Conservation (phyloP, 129 eudicot species). For the Tagetes patula region DNA sequence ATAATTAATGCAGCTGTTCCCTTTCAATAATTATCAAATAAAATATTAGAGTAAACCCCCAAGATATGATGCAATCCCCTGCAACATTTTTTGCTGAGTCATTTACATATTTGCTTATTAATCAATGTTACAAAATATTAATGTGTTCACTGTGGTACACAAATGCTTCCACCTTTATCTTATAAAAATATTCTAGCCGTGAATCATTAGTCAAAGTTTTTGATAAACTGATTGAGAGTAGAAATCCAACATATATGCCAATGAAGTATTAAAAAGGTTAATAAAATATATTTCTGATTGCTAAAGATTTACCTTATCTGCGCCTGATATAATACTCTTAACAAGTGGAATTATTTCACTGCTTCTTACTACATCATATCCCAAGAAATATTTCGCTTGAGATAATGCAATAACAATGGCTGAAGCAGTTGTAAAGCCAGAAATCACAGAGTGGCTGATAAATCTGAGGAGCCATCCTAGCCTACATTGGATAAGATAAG, state of each 20-base stretch:
- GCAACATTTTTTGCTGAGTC: background rate
- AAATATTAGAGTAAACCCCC: background rate
- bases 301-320: conserved; percentile 54
- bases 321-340: conserved; percentile 74
- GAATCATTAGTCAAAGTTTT: background rate
- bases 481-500: conserved; percentile 41
- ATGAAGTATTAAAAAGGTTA: background rate
- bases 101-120: background rate
- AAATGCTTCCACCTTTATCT: background rate
- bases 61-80: background rate
- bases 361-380: conserved; percentile 72
- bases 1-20: conserved; percentile 11
- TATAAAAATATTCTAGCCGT: no score
- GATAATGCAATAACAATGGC: conserved; percentile 94
- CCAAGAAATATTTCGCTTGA: conserved; percentile 96
- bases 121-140: background rate
- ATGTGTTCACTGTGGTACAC: background rate
- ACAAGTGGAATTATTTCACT: conserved; percentile 86
- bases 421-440: conserved; percentile 98
- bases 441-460: conserved; percentile 98
- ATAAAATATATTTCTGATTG: background rate
- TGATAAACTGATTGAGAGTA: background rate
- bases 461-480: conserved; percentile 97
- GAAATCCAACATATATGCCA: background rate
- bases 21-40: background rate